Conservation (phyloP, 2,329 filamentous ascomycete genomes). For the Fusarium miscanthi region DNA sequence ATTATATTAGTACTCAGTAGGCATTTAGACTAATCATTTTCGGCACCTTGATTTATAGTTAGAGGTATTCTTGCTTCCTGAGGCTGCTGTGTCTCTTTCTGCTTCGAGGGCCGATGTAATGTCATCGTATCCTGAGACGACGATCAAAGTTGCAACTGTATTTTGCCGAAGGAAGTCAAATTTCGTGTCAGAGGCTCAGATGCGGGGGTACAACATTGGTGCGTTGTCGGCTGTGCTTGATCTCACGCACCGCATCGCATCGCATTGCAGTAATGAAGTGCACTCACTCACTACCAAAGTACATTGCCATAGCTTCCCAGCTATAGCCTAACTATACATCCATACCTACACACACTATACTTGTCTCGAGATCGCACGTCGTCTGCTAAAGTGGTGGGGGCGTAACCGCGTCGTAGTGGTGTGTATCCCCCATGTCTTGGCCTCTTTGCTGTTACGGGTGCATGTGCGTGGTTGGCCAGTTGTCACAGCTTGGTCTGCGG, state of each 20-base stretch:
- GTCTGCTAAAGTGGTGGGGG: conserved; percentile 31
- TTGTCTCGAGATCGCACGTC: conserved; percentile 23
- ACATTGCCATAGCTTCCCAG: conserved; percentile 22
- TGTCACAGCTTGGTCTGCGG: conserved; percentile 26
- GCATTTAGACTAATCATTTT: neutral
- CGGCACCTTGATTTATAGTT: neutral
- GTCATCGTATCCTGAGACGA: conserved; percentile 4
- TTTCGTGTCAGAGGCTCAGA: conserved; percentile 11
- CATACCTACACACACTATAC: neutral
- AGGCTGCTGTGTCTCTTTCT: neutral
- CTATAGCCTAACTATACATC: conserved; percentile 9
- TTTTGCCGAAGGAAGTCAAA: neutral
- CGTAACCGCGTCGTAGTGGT: conserved; percentile 10
- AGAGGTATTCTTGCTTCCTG: neutral
- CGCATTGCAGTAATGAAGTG: conserved; percentile 9
- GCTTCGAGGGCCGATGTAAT: conserved; percentile 3
- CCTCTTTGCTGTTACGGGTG: conserved; percentile 12
- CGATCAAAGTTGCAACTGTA: neutral
- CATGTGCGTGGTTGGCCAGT: conserved; percentile 34
- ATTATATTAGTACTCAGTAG: neutral
- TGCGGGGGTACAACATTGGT: conserved; percentile 10
- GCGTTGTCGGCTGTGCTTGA: conserved; percentile 32
- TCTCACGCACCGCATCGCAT: conserved; percentile 29
- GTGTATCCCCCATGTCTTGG: conserved; percentile 11
- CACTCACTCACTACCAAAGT: neutral